Conservation (phyloP, 345 rosid species). For the Salix brachista region DNA sequence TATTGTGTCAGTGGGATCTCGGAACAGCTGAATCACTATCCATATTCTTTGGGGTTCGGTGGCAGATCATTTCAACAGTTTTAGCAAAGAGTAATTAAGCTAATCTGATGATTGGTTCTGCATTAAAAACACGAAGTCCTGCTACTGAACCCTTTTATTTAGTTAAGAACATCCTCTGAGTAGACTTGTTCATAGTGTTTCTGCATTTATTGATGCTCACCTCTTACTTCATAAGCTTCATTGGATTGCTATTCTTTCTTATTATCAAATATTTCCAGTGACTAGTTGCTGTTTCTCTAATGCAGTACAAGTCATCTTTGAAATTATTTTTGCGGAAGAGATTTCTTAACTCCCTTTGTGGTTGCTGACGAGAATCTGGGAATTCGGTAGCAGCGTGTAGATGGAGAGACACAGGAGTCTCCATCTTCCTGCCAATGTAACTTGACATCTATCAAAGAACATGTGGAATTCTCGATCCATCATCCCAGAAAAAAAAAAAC, state of each 20-base stretch:
- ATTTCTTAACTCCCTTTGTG: background rate
- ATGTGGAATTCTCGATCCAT: background rate
- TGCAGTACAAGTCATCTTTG: constrained; percentile 25
- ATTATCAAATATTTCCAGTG: background rate
- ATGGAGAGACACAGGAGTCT: background rate
- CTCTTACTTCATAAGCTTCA: background rate
- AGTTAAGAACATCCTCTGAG: background rate
- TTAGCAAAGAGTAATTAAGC: background rate
- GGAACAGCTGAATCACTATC: background rate
- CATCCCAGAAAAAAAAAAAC: background rate
- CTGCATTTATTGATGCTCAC: background rate
- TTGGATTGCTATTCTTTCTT: background rate
- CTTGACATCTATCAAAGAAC: background rate
- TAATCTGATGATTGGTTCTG: background rate
- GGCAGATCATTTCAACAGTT: background rate
- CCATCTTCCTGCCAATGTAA: background rate
- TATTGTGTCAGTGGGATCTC: background rate
- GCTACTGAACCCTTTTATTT: background rate
- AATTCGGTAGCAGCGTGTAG: too few relatives aligned
- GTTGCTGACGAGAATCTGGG: background rate
- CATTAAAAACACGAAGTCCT: background rate
- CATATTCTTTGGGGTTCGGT: background rate
- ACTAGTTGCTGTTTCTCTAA: background rate
- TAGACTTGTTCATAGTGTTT: background rate
- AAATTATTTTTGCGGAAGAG: constrained; percentile 22